phyloP scores from a whole-genome alignment of 441 rosid species.

The Erodium trifolium region DNA sequence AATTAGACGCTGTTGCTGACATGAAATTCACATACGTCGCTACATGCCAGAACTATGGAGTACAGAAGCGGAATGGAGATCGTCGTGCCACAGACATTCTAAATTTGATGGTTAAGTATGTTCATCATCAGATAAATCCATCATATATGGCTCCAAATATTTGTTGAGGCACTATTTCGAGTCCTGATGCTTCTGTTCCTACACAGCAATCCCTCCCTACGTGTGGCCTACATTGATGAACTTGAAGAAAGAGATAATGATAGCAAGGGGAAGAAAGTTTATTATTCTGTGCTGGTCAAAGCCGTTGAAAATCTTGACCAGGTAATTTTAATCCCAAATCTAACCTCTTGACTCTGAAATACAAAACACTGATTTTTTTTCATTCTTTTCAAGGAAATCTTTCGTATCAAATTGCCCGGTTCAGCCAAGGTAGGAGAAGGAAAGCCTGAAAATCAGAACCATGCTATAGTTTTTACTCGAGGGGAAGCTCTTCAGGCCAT shows the following conservation, averaged over 20 bases:
- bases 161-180: conserved; percentile 12
- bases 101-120: conserved; percentile 97
- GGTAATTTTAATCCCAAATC: conserved; percentile 36
- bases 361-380: conserved; percentile 9
- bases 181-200: conserved; percentile 13
- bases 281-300: conserved; percentile 84
- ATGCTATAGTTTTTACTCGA: conserved; percentile 40
- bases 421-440: conserved; percentile 86
- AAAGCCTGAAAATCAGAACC: conserved; percentile 92
- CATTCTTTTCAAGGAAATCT: conserved; percentile 55
- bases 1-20: conserved; percentile 24
- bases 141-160: background rate
- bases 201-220: conserved; percentile 82
- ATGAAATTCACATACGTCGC: conserved; percentile 86
- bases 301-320: conserved; percentile 88
- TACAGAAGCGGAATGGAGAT: conserved; percentile 89
- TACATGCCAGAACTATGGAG: conserved; percentile 93
- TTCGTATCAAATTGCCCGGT: conserved; percentile 81
- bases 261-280: conserved; percentile 62
- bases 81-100: conserved; percentile 92
- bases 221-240: conserved; percentile 94
- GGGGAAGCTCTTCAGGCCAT: conserved; percentile 68
- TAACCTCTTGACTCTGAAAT: background rate
- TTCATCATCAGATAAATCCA: conserved; percentile 18
- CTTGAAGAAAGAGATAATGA: conserved; percentile 78